Base-by-base conservation (phyloP, 2,329 filamentous ascomycete species). In the Diaporthe sp. region DNA sequence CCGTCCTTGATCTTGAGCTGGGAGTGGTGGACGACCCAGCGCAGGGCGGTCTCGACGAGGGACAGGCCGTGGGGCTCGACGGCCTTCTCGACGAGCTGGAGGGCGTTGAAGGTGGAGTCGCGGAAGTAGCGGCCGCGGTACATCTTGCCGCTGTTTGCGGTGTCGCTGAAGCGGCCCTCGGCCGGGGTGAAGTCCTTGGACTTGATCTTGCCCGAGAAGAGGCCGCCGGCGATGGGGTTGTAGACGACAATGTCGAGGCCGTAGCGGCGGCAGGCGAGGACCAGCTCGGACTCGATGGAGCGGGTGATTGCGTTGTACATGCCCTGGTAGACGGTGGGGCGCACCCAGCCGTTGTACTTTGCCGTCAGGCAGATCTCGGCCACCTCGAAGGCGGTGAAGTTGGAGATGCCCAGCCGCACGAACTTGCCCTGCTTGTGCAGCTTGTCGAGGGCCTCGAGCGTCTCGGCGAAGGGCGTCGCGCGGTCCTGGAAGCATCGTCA, bases 401-500 rank as follows among this genome's bases (percentile, higher is more conserved):
- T 98, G 80, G 91, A 94, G 75, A 98, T 85, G 2, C 95, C 95
- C 17, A 98, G 86, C 71, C 91, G 90, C 28, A 95, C 91, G 81
- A 98, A 98, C 82, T 96, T 97, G 76, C 95, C 95, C 74, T 94
- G 90, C 84, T 95, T 94, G 87, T 98, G 94, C 71, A 98, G 86
- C 84, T 95, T 92, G 82, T 98, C 91, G 76, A 95, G 88, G 6
- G 93, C 94, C 80, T 92, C 90, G 25, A 98, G 88, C 0, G 95
- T 97, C 83, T 97, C 93, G 10, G 91, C 91, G 80, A 98, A 98
- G 0, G 93, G 94, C 1, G 93, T 90, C 1, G 87, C 90, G 15
- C 93, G 90, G 81, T 92, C 90, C 81, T 76, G 57, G 9, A n/a
- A 13, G 9, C 34, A 60, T 25, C 39, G 8, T 60, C 57, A 60